phyloP scores from a whole-genome alignment of 495 filamentous ascomycete species.

The Talaromyces borbonicus region DNA sequence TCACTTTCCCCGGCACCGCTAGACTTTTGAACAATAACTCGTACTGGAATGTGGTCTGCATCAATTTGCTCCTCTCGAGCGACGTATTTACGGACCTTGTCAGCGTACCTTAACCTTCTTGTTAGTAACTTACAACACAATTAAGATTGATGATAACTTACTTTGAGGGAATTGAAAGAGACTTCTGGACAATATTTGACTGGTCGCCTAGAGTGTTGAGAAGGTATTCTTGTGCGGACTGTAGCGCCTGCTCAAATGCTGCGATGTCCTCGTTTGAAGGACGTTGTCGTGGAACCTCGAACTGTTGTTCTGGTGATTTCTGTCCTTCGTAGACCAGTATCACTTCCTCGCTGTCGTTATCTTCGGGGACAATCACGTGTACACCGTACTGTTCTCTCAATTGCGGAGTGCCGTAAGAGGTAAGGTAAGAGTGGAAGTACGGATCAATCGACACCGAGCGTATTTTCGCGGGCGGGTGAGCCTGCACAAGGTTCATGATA shows the following conservation, averaged over 20 bases:
- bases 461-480: slow-evolving; percentile 69
- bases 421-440: slow-evolving; percentile 75
- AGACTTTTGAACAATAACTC: slow-evolving; percentile 46
- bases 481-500: slow-evolving; percentile 67
- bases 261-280: slow-evolving; percentile 50
- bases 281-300: slow-evolving; percentile 56
- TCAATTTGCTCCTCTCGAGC: slow-evolving; percentile 63
- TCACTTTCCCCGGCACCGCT: slow-evolving; percentile 17
- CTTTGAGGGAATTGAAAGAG: slow-evolving; percentile 65
- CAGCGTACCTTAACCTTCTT: slow-evolving; percentile 40
- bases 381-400: slow-evolving; percentile 70
- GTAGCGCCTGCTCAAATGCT: slow-evolving; percentile 57
- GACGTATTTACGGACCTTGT: slow-evolving; percentile 69
- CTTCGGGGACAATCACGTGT: slow-evolving; percentile 63
- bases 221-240: slow-evolving; percentile 64
- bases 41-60: slow-evolving; percentile 60
- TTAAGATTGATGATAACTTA: slow-evolving; percentile 25
- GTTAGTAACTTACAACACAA: slow-evolving; percentile 16
- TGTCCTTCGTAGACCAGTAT: slow-evolving; percentile 78
- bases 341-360: slow-evolving; percentile 52
- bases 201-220: slow-evolving; percentile 60
- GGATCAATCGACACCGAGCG: slow-evolving; percentile 64
- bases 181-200: slow-evolving; percentile 52
- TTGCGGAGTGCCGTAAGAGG: slow-evolving; percentile 48
- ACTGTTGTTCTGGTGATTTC: slow-evolving; percentile 41